Base-by-base conservation (phyloP, 192 early-diverging fungal genomes). In the Podila epigama region DNA sequence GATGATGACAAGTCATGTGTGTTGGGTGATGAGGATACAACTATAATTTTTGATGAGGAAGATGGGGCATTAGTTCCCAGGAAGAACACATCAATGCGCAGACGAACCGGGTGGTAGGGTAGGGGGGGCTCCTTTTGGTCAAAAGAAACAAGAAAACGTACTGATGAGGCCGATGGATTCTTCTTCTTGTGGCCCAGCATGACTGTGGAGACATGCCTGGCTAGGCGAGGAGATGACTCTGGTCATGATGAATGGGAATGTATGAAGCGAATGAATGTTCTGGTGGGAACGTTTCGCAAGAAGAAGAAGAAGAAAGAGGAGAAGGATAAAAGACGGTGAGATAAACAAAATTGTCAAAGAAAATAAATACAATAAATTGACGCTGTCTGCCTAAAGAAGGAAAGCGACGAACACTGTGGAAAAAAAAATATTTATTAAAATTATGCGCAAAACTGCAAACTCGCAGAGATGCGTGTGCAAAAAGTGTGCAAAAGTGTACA, bases 101-200 rank as follows among this genome's bases (percentile, higher is more conserved):
- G 51, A 31, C 51, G 22, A 10, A 20, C 18, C 20, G 25, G 27
- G 16, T 6, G 12, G 32, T 13, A 18, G 3, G 41, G n/a, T n/a
- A n/a, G n/a, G n/a, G n/a, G n/a, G 25, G 29, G 22, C 29, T 31
- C 52, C 9, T 28, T 29, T 18, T 11, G 52, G 29, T 25, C 52
- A 54, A 32, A 33, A 31, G 9, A 33, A 27, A 18, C 42, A 2
- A 3, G 5, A 25, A 16, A 20, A 58, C 60, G 60, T 77, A 77
- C 73, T 20, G 56, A 77, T 59, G 22, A 77, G 51, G 57, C 66
- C 73, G 36, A 77, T 54, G 34, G 73, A 68, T 55, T 77, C 73
- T 27, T 27, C 60, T 20, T 77, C 66, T 8, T 63, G 53, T 20
- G 61, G 12, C 5, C 34, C 28, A 35, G 16, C 58, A 13, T 25